phyloP scores from a whole-genome alignment of 805 yeast species.

The Monosporozyma yasuniensis region DNA sequence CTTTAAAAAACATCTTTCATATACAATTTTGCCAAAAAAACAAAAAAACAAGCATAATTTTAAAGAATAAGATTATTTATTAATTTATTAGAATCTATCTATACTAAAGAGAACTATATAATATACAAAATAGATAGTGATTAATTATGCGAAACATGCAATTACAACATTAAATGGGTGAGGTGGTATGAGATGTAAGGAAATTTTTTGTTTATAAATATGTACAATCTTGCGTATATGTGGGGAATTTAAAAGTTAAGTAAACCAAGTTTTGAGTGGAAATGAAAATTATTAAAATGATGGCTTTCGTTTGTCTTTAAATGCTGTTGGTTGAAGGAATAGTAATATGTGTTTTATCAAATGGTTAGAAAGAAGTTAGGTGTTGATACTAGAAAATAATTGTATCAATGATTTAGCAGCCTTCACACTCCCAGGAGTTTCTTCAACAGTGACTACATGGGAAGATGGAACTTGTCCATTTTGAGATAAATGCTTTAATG shows the following conservation, averaged over 20 bases:
- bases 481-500: background rate
- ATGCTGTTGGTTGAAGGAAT: too few species aligned
- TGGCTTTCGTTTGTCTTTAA: background rate
- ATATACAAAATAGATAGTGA: background rate
- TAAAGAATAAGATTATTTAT: background rate
- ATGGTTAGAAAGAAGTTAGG: background rate
- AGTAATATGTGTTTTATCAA: too few species aligned
- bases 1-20: background rate
- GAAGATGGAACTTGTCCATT: constrained; percentile 2
- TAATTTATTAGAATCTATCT: background rate
- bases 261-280: background rate
- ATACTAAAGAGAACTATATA: background rate
- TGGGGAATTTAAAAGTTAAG: background rate
- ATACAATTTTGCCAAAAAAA: background rate
- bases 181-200: background rate
- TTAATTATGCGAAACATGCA: background rate
- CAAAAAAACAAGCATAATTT: too few species aligned
- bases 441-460: constrained; percentile 3
- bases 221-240: background rate
- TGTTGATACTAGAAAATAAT: constrained; percentile 20
- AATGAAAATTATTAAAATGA: background rate
- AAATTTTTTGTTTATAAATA: background rate
- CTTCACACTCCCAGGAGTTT: constrained; percentile 29
- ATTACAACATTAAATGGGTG: background rate
- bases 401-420: constrained; percentile 31